Percentiles rank a stretch among this genome's conserved stretches.
Evolutionary conservation across 2,329 filamentous ascomycete species (phyloP).

Genomic region (Penicillium frequentans): DNA sequence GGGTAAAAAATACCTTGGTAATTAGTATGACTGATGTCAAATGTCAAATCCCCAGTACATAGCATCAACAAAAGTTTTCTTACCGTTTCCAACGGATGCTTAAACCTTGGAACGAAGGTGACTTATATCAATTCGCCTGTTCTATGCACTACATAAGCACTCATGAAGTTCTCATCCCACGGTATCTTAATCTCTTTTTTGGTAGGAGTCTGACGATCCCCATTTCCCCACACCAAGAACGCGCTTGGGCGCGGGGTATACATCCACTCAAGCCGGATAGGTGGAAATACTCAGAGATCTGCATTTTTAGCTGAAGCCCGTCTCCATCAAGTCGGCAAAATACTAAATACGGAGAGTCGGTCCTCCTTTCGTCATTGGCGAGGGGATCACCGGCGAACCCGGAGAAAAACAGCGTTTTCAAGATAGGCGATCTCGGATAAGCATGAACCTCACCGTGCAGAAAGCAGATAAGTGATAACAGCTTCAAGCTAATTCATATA

Average conservation of each 20-base stretch:
- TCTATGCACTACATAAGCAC: no score
- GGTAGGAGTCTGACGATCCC: not conserved
- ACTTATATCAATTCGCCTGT: no score
- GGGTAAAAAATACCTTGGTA: no score
- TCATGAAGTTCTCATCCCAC: not conserved
- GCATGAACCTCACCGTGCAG: not conserved
- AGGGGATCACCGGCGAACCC: conserved; percentile 1
- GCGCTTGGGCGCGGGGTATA: conserved; percentile 4
- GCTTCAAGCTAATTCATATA: not conserved
- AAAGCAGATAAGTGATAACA: not conserved
- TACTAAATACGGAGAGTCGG: not conserved
- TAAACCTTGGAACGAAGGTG: no score
- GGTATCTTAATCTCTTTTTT: not conserved
- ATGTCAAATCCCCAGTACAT: no score
- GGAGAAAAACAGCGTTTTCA: not conserved
- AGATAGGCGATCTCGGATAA: not conserved
- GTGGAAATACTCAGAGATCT: conserved; percentile 7
- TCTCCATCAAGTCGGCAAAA: not conserved
- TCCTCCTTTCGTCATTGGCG: not conserved
- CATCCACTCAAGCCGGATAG: not conserved
- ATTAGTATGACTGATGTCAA: no score
- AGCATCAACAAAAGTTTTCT: no score
- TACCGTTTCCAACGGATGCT: no score
- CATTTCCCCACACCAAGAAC: not conserved
- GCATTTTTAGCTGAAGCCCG: not conserved